These are phyloP conservation scores for Dryadomyces sulphureus DNA, from an alignment of 2,329 filamentous ascomycete species.

Conservation along the genomic window DNA sequence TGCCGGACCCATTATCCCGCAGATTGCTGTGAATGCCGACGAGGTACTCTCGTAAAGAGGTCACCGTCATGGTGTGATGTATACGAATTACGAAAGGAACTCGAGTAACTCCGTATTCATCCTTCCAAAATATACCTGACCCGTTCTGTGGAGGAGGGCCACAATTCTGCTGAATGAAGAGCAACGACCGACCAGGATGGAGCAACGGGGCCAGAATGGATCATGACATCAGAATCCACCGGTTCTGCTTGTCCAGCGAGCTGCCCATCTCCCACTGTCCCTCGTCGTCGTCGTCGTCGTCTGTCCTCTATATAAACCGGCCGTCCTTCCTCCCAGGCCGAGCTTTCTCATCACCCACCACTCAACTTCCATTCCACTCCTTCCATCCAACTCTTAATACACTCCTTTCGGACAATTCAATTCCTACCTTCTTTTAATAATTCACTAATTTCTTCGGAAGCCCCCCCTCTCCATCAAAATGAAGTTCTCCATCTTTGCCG, in stretches of 20 bases:
- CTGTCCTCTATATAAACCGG: neutral
- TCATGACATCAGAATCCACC: neutral
- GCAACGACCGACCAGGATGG: neutral
- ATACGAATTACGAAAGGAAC: no score
- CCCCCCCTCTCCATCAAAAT: slow-evolving; percentile 2
- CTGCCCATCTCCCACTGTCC: neutral
- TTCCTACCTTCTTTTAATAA: neutral
- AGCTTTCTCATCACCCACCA: neutral
- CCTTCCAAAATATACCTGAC: no score
- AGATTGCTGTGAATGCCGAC: no score
- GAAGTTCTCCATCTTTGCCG: slow-evolving; percentile 9
- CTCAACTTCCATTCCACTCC: neutral
- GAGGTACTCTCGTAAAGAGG: no score
- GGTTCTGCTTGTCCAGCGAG: no score
- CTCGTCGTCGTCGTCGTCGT: neutral
- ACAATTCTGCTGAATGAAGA: neutral
- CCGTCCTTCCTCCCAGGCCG: neutral
- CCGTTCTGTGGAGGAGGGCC: no score
- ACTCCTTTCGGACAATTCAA: neutral
- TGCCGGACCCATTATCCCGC: no score
- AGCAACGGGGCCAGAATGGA: neutral
- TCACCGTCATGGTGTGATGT: no score
- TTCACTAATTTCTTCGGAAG: neutral
- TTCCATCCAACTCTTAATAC: neutral
- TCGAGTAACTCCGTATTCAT: no score